Evolutionary conservation across 1,284 basidiomycete species (phyloP).

Genomic region (Pascua sp.): DNA sequence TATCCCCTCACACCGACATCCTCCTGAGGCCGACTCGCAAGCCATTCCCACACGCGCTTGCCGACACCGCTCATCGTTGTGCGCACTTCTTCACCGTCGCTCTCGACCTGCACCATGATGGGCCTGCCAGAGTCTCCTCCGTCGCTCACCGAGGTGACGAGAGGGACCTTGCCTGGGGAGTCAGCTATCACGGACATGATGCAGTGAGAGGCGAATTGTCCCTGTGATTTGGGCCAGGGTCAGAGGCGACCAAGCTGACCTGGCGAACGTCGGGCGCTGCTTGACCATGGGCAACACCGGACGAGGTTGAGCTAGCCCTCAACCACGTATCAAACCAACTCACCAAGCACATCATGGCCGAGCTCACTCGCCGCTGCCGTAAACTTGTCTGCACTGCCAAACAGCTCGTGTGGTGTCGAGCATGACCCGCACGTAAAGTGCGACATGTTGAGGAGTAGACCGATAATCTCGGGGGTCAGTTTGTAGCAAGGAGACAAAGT

Average conservation of each 20-base stretch:
- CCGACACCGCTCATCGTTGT: slow-evolving; percentile 37
- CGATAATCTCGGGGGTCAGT: slow-evolving; percentile 66
- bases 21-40: slow-evolving; percentile 14
- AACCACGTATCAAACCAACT: too few relatives aligned
- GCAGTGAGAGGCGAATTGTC: too few relatives aligned
- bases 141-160: slow-evolving; percentile 71
- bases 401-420: slow-evolving; percentile 67
- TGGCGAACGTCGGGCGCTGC: too few relatives aligned
- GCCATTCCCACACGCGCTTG: slow-evolving; percentile 38
- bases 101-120: slow-evolving; percentile 47
- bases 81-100: slow-evolving; percentile 37
- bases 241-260: too few relatives aligned
- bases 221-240: too few relatives aligned
- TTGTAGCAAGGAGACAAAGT: not conserved
- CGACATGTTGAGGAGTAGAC: slow-evolving; percentile 85
- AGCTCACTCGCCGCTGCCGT: slow-evolving; percentile 62
- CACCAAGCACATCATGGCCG: slow-evolving; percentile 67
- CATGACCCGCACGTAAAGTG: slow-evolving; percentile 78
- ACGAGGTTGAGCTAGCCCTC: too few relatives aligned
- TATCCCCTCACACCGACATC: slow-evolving; percentile 12
- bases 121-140: slow-evolving; percentile 70
- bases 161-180: slow-evolving; percentile 62
- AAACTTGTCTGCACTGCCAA: slow-evolving; percentile 70
- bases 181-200: slow-evolving; percentile 6
- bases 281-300: too few relatives aligned